Percentiles rank a stretch among this genome's conserved stretches.
Evolutionary conservation across 371 early-diverging fungal genomes (phyloP).

Genomic region (Rhizopus stolonifer): DNA sequence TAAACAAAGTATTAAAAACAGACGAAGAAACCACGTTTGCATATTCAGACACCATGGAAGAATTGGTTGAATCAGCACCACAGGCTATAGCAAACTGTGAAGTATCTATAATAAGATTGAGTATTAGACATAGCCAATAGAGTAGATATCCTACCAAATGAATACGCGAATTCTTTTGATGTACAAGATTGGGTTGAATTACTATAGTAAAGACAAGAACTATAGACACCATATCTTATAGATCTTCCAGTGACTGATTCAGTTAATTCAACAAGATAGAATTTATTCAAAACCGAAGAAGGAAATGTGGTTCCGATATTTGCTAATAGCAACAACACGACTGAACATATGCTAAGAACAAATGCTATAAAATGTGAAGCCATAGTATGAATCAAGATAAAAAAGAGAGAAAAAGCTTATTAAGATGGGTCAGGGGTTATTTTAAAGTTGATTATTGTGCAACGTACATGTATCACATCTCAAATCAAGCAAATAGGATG

Average conservation of each 20-base stretch:
- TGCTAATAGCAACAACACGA: constrained; percentile 29
- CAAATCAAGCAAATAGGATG: neutral
- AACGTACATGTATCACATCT: neutral
- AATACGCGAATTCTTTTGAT: constrained; percentile 15
- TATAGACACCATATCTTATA: constrained; percentile 39
- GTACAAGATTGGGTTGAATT: constrained; percentile 22
- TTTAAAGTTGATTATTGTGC: neutral
- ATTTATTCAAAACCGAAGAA: constrained; percentile 27
- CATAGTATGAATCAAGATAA: constrained; percentile 7
- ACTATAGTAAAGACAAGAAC: constrained; percentile 31
- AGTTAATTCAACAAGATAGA: constrained; percentile 23
- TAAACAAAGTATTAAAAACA: constrained; percentile 12
- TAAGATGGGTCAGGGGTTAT: neutral
- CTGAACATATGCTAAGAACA: constrained; percentile 22
- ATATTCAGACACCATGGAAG: neutral
- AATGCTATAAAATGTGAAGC: constrained; percentile 24
- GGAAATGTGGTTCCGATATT: constrained; percentile 37
- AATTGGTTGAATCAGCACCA: constrained; percentile 14
- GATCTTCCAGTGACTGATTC: constrained; percentile 27
- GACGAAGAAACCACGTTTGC: constrained; percentile 5
- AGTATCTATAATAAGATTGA: constrained; percentile 7
- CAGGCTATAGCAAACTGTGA: constrained; percentile 15
- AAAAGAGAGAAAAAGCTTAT: neutral
- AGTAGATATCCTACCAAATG: constrained; percentile 21
- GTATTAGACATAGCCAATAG: no score